Evolutionary conservation across 2,329 filamentous ascomycete genomes (phyloP).

Genomic region (Penicillium glabrum): DNA sequence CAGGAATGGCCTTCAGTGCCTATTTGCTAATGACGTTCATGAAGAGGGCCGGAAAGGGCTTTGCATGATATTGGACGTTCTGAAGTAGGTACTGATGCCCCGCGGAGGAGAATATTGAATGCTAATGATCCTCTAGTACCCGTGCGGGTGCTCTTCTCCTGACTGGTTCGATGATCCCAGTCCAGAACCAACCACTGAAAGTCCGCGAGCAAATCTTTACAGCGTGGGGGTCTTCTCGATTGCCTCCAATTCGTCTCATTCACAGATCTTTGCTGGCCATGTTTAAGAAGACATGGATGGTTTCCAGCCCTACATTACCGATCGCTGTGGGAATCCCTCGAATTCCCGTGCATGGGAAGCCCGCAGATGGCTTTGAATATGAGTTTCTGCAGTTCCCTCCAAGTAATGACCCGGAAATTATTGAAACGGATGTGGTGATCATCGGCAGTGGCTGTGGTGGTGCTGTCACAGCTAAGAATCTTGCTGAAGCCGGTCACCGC

Average conservation of each 20-base stretch:
- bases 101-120: not conserved
- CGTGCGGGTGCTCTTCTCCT: constrained; percentile 56
- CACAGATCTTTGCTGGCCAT: constrained; percentile 52
- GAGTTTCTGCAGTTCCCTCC: constrained; percentile 60
- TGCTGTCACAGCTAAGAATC: constrained; percentile 74
- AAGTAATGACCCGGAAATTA: constrained; percentile 53
- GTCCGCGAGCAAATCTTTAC: constrained; percentile 55
- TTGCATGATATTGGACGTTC: constrained; percentile 51
- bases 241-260: constrained; percentile 53
- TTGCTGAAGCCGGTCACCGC: constrained; percentile 71
- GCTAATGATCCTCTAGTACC: constrained; percentile 38
- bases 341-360: constrained; percentile 54
- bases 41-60: constrained; percentile 51
- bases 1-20: constrained; percentile 48
- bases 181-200: constrained; percentile 55
- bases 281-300: constrained; percentile 55
- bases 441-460: constrained; percentile 87
- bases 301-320: constrained; percentile 51
- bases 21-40: constrained; percentile 51
- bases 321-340: constrained; percentile 55
- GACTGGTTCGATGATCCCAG: constrained; percentile 56
- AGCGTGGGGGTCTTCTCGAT: constrained; percentile 54
- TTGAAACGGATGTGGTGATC: constrained; percentile 80
- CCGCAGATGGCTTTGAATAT: constrained; percentile 54
- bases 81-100: constrained; percentile 47